Evolutionary conservation across 352 stramenopile species (phyloP), one percentile per base, ranked within the genome.

Genomic region (Globisporangium echinulatum): DNA sequence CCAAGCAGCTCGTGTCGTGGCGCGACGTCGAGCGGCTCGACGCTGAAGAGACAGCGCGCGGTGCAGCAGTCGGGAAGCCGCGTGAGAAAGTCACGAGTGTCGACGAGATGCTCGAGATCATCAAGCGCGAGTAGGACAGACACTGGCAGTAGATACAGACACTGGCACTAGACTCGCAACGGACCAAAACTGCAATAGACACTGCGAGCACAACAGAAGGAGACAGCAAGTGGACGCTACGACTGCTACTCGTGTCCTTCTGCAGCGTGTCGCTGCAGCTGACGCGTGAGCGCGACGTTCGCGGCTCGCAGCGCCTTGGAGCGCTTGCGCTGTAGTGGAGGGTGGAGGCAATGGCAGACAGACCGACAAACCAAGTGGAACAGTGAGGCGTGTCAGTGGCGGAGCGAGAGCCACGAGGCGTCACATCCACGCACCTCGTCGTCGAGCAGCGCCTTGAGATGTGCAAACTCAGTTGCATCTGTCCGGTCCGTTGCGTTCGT

Each of bases 51-150:
- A 72, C 66, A 11, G 67, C 71, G 39, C 85, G 82, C 11, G 87
- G 87, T 1, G 63, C 77, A 58, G 54, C 68, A 0, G 48, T 73
- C 0, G 79, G 83, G 7, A 96, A 94, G 57, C 79, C 83, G 8
- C 79, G 84, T 36, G 87, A 94, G 60, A 94, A 95, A 59, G 62
- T 95, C 40, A 90, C 79, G n/a, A 87, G 71, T 0, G 74, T 96
- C 11, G 64, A 72, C 1, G 82, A 88, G 50, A 95, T 95, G 85
- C 67, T 95, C 15, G 54, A 52, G 19, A 74, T 75, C 48, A 74
- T 59, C 39, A 37, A 52, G 3, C 48, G 57, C 19, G 56, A 10
- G 33, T 36, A 10, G 5, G 19, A 17, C 10, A 4, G 9, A 7
- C 37, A 40, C 25, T 13, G 2, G 36, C 13, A 4, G n/a, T 15